phyloP scores from a whole-genome alignment of 2,329 filamentous ascomycete genomes.

The Cladophialophora bantiana region DNA sequence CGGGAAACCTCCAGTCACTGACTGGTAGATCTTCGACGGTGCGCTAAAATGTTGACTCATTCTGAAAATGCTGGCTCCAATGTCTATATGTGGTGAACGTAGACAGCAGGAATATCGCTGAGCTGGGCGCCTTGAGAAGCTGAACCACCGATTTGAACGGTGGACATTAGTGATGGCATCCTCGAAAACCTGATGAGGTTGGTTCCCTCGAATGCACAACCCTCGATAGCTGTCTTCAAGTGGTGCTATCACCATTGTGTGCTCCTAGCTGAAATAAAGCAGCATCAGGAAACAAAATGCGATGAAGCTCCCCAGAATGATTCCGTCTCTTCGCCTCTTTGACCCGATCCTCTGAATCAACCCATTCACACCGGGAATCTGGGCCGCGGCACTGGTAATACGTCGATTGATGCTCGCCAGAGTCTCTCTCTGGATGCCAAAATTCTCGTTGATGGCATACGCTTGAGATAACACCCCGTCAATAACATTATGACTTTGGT shows the following conservation, averaged over 20 bases:
- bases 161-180: neutral
- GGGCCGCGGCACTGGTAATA: conserved; percentile 86
- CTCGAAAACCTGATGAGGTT: neutral
- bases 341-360: conserved; percentile 91
- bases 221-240: neutral
- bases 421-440: conserved; percentile 84
- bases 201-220: neutral
- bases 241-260: neutral
- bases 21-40: neutral
- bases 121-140: neutral
- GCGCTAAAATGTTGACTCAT: neutral
- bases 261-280: conserved; percentile 57
- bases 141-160: neutral
- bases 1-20: neutral
- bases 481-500: conserved; percentile 86
- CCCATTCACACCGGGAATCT: conserved; percentile 90
- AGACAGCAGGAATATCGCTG: neutral
- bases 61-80: neutral
- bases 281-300: conserved; percentile 89
- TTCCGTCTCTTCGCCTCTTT: conserved; percentile 91
- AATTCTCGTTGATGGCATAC: conserved; percentile 94
- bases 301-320: conserved; percentile 91
- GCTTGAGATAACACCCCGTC: conserved; percentile 93
- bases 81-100: neutral
- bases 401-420: conserved; percentile 86